These are phyloP conservation scores for Chenopodium formosanum DNA, from an alignment of 148 eudicot species.

Conservation along the genomic window DNA sequence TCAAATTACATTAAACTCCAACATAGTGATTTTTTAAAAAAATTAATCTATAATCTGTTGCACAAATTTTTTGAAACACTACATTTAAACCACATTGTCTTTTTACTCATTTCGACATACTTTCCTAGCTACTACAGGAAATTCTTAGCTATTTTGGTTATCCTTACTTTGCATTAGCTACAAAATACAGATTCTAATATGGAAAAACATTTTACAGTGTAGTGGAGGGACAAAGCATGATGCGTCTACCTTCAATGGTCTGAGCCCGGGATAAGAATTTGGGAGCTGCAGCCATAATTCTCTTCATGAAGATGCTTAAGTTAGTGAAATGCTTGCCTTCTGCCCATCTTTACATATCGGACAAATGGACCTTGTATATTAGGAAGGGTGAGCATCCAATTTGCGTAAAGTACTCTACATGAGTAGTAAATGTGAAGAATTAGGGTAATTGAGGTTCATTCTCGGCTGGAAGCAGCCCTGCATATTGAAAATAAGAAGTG, in stretches of 20 bases:
- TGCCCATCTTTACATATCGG: not conserved
- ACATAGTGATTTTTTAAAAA: no score
- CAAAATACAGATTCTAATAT: not conserved
- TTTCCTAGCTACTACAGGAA: not conserved
- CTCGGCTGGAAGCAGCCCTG: not conserved
- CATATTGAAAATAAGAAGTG: not conserved
- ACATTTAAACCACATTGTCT: not conserved
- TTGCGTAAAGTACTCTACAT: not conserved
- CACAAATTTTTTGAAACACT: no score
- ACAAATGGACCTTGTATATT: not conserved
- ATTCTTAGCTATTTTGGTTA: no score
- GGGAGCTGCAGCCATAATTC: not conserved
- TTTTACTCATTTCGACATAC: not conserved
- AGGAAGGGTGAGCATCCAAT: not conserved
- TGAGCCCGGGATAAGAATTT: not conserved
- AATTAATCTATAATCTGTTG: no score
- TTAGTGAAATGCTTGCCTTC: not conserved
- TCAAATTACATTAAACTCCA: no score
- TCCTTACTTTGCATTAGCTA: not conserved
- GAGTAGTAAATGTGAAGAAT: not conserved
- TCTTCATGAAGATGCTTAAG: not conserved
- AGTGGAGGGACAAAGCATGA: constrained; percentile 51
- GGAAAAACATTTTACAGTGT: constrained; percentile 36
- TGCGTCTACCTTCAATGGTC: constrained; percentile 48
- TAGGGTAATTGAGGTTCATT: not conserved